These are phyloP conservation scores for Mucor racemosus DNA, from an alignment of 371 early-diverging fungal species.

Conservation along the genomic window DNA sequence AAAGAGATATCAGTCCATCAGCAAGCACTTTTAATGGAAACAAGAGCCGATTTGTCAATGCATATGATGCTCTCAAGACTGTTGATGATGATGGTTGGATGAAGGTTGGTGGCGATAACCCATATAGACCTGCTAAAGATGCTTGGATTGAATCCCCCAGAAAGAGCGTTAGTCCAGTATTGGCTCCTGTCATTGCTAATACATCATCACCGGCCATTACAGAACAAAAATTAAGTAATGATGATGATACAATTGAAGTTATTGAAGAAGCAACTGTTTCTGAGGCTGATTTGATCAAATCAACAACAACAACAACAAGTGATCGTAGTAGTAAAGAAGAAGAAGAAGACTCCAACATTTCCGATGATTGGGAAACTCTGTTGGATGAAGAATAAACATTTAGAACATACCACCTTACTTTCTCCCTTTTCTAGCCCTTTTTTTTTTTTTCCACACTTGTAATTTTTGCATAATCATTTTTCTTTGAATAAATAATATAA, in stretches of 20 bases:
- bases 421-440: slow-evolving; percentile 52
- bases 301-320: neutral
- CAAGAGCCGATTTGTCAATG: slow-evolving; percentile 14
- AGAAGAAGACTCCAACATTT: slow-evolving; percentile 1
- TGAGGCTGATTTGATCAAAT: too few relatives aligned
- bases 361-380: slow-evolving; percentile 21
- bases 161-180: neutral
- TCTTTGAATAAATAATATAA: too few relatives aligned
- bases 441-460: neutral
- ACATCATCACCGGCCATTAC: neutral
- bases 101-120: slow-evolving; percentile 29
- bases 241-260: neutral
- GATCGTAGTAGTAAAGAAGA: neutral
- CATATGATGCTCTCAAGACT: slow-evolving; percentile 29
- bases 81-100: slow-evolving; percentile 42
- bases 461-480: neutral
- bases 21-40: neutral
- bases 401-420: slow-evolving; percentile 45
- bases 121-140: slow-evolving; percentile 20
- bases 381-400: slow-evolving; percentile 6
- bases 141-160: slow-evolving; percentile 22
- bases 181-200: neutral
- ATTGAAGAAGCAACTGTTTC: neutral
- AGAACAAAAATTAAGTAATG: neutral
- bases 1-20: neutral